Evolutionary conservation across 257 asterid species (phyloP).

Genomic region (Hygrophila difformis): DNA sequence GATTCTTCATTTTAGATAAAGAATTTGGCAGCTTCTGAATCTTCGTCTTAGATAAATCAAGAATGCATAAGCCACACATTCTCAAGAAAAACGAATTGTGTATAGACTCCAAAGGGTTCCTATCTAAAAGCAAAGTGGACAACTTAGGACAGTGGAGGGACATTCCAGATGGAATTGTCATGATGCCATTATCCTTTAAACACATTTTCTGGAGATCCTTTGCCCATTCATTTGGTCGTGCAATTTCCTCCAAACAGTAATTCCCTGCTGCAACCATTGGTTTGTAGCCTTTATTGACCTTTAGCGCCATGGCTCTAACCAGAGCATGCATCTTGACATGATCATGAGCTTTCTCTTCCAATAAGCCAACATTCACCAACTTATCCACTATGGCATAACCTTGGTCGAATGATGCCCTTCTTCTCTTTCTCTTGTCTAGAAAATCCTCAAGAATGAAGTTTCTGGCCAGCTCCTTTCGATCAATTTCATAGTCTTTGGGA

Average conservation of each 20-base stretch:
- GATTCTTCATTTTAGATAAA: too few species aligned
- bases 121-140: neutral
- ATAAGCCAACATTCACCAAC: constrained; percentile 13
- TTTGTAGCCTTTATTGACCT: neutral
- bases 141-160: constrained; percentile 6
- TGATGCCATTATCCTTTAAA: neutral
- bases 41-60: neutral
- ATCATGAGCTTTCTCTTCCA: constrained; percentile 12
- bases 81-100: neutral
- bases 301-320: constrained; percentile 3
- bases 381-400: constrained; percentile 18
- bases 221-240: neutral
- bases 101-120: neutral
- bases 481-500: constrained; percentile 12
- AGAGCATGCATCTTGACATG: constrained; percentile 4
- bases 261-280: neutral
- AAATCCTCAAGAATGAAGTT: constrained; percentile 16
- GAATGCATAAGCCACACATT: constrained; percentile 4
- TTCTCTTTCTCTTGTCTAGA: neutral
- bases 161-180: neutral
- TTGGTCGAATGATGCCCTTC: constrained; percentile 5
- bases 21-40: neutral
- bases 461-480: constrained; percentile 3
- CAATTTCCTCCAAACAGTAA: neutral
- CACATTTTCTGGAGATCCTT: neutral